Base-by-base conservation (phyloP, 192 early-diverging fungal genomes). In the Backusella tuberculispora region DNA sequence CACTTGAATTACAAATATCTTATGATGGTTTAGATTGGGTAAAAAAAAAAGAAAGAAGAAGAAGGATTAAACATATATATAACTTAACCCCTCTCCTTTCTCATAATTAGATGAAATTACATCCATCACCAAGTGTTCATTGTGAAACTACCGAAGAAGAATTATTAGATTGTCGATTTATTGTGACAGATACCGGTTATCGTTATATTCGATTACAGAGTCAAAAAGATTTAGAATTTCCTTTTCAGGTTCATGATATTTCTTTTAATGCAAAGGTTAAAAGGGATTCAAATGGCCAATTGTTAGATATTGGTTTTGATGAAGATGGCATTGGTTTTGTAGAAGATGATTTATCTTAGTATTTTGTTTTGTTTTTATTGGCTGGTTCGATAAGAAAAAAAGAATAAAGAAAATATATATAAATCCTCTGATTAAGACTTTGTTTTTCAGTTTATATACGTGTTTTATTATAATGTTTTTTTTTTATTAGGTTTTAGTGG, bases 1-100 rank as follows among this genome's bases (percentile, higher is more conserved):
- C 41, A 4, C 29, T 77, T 1, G 60, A 41, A n/a, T 42, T 78
- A 26, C 73, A 85, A 38, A 80, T 80, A 13, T 85, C 83, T 24
- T 76, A 68, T 60, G 78, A 85, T 71, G 83, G 83, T n/a, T 47
- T 48, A 29, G 21, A 48, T 43, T 85, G 83, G 83, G 81, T 84
- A 79, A 73, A 46, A 15, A 34, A 6, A 14, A 17, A 37, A 21
- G 63, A 10, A 44, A 34, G 0, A 68, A 44, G 1, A 8, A 42
- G 13, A 7, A 4, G 2, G 8, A 12, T 6, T 13, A 43, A n/a
- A 24, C 1, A 43, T 5, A 43, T n/a, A n/a, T n/a, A 10, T 29
- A 44, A 69, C 42, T 38, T 24, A 44, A 1, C 6, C 19, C 1
- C 0, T 46, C 2, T 46, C 14, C 1, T 45, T 45, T 46, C 14